Base-by-base conservation (phyloP, 495 filamentous ascomycete species). In the Rhypophila decipiens region DNA sequence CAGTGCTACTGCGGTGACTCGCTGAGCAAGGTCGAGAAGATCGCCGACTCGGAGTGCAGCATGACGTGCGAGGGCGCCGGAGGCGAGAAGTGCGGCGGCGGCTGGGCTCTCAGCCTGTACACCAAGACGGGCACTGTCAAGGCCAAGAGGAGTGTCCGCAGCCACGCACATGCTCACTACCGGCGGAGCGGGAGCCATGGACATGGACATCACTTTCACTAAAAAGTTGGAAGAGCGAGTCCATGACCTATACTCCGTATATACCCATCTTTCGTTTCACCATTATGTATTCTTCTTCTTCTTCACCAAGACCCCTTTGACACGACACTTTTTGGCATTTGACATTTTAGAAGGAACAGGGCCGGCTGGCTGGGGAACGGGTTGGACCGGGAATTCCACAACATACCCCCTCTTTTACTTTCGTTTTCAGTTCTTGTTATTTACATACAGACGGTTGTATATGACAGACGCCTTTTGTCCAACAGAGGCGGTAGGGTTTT, bases 1-100 rank as follows among this genome's bases (percentile, higher is more conserved):
- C 73, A 83, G 57, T 86, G 83, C 65, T 84, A 77, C 60, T 86
- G 83, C 59, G 81, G 77, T 27, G 78, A 79, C 53, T 49, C 49
- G 17, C 54, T 77, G 24, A 59, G 49, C 10, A 57, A 53, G 24
- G 60, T 58, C 23, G 59, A 62, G 50, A 58, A 65, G 48, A 42
- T 74, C n/a, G 68, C 61, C 36, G 74, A 74, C 5, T 55, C 40
- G 3, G 44, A 50, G 40, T 78, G 75, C 63, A 54, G 44, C 44
- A 69, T 67, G 54, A 47, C 59, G 1, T 78, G 75, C 59, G 64
- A 67, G 23, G 75, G 74, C 39, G 66, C 69, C 42, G 39, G 20
- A 2, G 55, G 41, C 21, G 58, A 75, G 58, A 68, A 48, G 4
- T 79, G 75, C 50, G 75, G 75, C 35, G 75, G 70, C 22, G 36